These are phyloP conservation scores for Caloboletus firmus DNA, from an alignment of 1,284 basidiomycete species.

Conservation along the genomic window DNA sequence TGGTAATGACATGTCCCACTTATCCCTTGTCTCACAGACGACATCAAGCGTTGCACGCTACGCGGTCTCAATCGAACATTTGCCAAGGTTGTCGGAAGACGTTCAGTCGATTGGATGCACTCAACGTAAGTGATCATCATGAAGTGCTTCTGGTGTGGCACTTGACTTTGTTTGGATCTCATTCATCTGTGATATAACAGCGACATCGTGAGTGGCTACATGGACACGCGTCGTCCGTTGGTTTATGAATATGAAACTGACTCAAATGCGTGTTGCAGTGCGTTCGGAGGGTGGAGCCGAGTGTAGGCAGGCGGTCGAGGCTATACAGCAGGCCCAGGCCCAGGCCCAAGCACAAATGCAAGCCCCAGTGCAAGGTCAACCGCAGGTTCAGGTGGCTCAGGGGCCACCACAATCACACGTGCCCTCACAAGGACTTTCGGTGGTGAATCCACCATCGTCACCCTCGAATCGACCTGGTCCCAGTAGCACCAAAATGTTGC, in stretches of 20 bases:
- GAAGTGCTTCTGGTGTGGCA: slow-evolving; percentile 24
- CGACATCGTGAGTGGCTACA: slow-evolving; percentile 34
- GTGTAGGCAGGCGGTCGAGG: slow-evolving; percentile 52
- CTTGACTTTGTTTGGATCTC: slow-evolving; percentile 19
- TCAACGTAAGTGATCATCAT: slow-evolving; percentile 71
- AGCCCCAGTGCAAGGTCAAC: slow-evolving; percentile 16
- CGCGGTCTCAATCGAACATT: slow-evolving; percentile 80
- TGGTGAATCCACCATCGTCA: slow-evolving; percentile 19
- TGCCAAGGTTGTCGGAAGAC: slow-evolving; percentile 93
- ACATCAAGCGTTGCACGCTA: slow-evolving; percentile 85
- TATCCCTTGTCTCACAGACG: slow-evolving; percentile 46
- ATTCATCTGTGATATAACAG: slow-evolving; percentile 27
- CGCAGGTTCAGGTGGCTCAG: slow-evolving; percentile 23
- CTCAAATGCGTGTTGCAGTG: slow-evolving; percentile 45
- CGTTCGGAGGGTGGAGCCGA: slow-evolving; percentile 80
- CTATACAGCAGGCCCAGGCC: slow-evolving; percentile 37
- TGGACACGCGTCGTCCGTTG: slow-evolving; percentile 20
- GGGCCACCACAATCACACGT: slow-evolving; percentile 21
- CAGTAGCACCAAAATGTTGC: slow-evolving; percentile 18
- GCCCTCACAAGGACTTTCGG: slow-evolving; percentile 22
- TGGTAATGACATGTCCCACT: slow-evolving; percentile 9
- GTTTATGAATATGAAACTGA: slow-evolving; percentile 25
- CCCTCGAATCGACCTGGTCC: slow-evolving; percentile 25
- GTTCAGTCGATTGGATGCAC: slow-evolving; percentile 89
- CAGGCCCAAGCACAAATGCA: slow-evolving; percentile 24